Evolutionary conservation across 192 early-diverging fungal species (phyloP).

Genomic region (Pilobolus umbonatus): DNA sequence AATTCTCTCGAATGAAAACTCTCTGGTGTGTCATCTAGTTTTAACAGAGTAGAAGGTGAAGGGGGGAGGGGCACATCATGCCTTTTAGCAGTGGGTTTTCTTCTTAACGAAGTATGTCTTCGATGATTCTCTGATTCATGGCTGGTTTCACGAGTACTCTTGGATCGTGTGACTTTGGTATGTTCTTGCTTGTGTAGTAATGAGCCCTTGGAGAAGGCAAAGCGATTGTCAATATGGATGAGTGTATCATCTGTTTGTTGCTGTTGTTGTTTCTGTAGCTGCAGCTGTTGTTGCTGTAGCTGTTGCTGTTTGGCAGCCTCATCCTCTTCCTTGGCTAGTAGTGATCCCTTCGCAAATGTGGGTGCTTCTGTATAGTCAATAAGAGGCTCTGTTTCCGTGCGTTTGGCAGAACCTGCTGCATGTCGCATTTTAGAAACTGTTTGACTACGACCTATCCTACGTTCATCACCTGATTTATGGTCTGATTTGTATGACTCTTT

Average conservation of each 20-base stretch:
- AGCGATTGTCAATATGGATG: slow-evolving; percentile 19
- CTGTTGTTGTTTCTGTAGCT: neutral
- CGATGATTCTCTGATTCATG: neutral
- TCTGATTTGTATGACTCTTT: neutral
- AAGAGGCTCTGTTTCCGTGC: neutral
- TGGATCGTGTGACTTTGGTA: slow-evolving; percentile 9
- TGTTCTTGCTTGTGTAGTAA: slow-evolving; percentile 13
- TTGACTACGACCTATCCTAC: slow-evolving; percentile 1
- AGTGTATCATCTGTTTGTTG: slow-evolving; percentile 12
- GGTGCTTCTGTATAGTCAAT: slow-evolving; percentile 11
- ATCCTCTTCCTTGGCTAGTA: slow-evolving; percentile 12
- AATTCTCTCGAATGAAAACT: slow-evolving; percentile 18
- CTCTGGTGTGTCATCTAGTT: slow-evolving; percentile 21
- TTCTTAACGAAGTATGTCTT: slow-evolving; percentile 7
- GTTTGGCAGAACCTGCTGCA: neutral
- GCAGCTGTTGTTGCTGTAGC: slow-evolving; percentile 5
- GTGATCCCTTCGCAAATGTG: slow-evolving; percentile 12
- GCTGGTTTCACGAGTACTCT: slow-evolving; percentile 2
- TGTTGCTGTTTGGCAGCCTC: neutral
- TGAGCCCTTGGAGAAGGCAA: slow-evolving; percentile 20
- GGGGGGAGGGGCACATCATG: slow-evolving; percentile 14
- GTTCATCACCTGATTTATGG: neutral
- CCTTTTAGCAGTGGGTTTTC: slow-evolving; percentile 8
- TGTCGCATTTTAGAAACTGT: neutral
- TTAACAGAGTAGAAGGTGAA: slow-evolving; percentile 4